These are phyloP conservation scores for Aspergillus persii DNA, from an alignment of 2,329 filamentous ascomycete species.

Conservation along the genomic window DNA sequence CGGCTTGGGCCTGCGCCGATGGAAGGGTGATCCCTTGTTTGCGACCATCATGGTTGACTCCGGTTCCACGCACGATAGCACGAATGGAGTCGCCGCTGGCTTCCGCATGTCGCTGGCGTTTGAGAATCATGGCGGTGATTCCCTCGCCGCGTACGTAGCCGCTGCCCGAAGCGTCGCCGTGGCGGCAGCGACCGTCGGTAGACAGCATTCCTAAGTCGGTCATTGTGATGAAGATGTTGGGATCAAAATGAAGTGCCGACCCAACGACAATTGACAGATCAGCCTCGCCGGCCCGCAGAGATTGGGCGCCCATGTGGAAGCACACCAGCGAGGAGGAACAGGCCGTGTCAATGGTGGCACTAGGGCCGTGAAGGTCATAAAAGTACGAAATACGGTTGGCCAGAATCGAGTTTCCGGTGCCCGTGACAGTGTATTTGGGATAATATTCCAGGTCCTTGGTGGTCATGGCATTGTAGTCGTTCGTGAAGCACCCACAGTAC, in stretches of 20 bases:
- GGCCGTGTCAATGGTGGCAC: constrained; percentile 41
- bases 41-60: constrained; percentile 22
- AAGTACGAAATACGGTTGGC: constrained; percentile 35
- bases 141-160: constrained; percentile 34
- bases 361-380: constrained; percentile 37
- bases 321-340: constrained; percentile 37
- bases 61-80: constrained; percentile 26
- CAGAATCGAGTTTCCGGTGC: constrained; percentile 28
- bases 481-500: constrained; percentile 15
- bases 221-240: constrained; percentile 24
- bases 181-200: constrained; percentile 23
- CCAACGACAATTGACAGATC: constrained; percentile 30
- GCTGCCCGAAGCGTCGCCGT: constrained; percentile 25
- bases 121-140: constrained; percentile 28
- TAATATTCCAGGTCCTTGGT: constrained; percentile 14
- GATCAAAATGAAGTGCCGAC: constrained; percentile 30
- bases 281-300: constrained; percentile 14
- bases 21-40: constrained; percentile 9
- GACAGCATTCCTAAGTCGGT: constrained; percentile 34
- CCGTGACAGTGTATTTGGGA: constrained; percentile 14
- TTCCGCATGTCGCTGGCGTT: constrained; percentile 25
- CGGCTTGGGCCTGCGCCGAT: constrained; percentile 1
- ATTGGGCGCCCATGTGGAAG: constrained; percentile 20
- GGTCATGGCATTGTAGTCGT: constrained; percentile 22
- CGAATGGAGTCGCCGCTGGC: constrained; percentile 28